Conservation (phyloP, 176 grass and related monocot species). For the Rhynchospora breviuscula region DNA sequence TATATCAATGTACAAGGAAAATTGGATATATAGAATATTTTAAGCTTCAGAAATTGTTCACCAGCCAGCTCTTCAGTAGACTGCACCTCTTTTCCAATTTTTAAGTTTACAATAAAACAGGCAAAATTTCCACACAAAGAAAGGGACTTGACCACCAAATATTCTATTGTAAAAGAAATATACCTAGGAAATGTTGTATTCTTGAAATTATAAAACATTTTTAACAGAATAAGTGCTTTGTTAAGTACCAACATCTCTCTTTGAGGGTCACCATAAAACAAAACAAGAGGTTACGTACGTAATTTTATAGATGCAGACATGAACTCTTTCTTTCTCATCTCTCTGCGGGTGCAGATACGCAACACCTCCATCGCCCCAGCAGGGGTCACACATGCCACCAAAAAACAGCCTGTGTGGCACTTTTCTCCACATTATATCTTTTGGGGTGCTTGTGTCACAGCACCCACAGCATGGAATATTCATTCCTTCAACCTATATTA, state of each 20-base stretch:
- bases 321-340: conserved; percentile 44
- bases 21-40: neutral
- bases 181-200: neutral
- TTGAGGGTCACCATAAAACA: neutral
- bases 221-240: neutral
- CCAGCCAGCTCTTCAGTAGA: too few species aligned
- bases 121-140: neutral
- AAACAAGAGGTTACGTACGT: conserved; percentile 46
- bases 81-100: neutral
- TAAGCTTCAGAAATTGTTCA: neutral
- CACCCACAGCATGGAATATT: conserved; percentile 56
- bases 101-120: neutral
- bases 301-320: conserved; percentile 93
- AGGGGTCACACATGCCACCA: conserved; percentile 46
- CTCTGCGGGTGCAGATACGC: conserved; percentile 79
- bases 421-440: conserved; percentile 57
- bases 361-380: conserved; percentile 84
- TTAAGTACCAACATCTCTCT: conserved; percentile 1
- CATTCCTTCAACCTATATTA: conserved; percentile 71
- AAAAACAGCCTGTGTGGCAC: conserved; percentile 82
- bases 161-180: neutral
- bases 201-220: neutral
- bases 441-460: conserved; percentile 58
- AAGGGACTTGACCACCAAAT: neutral
- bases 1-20: neutral